Percentiles rank a stretch among this genome's conserved stretches.
Conservation (phyloP, 2,329 filamentous ascomycete genomes). For the Fusarium pseudonygamai region DNA sequence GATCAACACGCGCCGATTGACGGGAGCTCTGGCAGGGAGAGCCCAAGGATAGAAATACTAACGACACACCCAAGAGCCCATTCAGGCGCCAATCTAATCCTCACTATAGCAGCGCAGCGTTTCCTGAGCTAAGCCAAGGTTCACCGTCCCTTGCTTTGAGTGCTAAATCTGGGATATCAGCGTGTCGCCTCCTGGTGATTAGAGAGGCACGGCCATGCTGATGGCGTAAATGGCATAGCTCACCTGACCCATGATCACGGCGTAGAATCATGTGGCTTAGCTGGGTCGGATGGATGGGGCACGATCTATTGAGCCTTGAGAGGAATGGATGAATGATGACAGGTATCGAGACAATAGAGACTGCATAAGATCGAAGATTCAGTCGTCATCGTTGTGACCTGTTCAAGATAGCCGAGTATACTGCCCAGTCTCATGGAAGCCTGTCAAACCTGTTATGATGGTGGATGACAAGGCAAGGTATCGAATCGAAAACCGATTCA, state of each 20-base stretch:
- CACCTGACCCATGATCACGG: conserved; percentile 45
- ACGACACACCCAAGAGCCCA: conserved; percentile 18
- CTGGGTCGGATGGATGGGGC: conserved; percentile 22
- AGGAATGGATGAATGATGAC: conserved; percentile 17
- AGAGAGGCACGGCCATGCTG: conserved; percentile 31
- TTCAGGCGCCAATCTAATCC: not conserved
- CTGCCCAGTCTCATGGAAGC: not conserved
- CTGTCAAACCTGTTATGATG: conserved; percentile 20
- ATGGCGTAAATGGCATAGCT: conserved; percentile 44
- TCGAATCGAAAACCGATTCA: conserved; percentile 3
- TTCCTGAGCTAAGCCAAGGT: conserved; percentile 19
- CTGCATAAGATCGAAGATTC: conserved; percentile 10
- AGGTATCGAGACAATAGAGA: not conserved
- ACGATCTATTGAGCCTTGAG: conserved; percentile 3
- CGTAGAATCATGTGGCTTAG: conserved; percentile 43
- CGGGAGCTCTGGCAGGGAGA: conserved; percentile 24
- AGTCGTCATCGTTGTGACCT: conserved; percentile 17
- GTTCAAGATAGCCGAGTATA: conserved; percentile 4
- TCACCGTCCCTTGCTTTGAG: conserved; percentile 32
- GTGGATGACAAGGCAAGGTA: conserved; percentile 3
- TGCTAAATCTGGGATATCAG: conserved; percentile 31
- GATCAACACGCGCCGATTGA: conserved; percentile 35
- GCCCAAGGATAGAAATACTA: not conserved
- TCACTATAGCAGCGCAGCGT: conserved; percentile 3
- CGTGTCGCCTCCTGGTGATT: conserved; percentile 27